These are phyloP conservation scores for Lactarius vividus DNA, from an alignment of 768 basidiomycete genomes.

Conservation along the genomic window DNA sequence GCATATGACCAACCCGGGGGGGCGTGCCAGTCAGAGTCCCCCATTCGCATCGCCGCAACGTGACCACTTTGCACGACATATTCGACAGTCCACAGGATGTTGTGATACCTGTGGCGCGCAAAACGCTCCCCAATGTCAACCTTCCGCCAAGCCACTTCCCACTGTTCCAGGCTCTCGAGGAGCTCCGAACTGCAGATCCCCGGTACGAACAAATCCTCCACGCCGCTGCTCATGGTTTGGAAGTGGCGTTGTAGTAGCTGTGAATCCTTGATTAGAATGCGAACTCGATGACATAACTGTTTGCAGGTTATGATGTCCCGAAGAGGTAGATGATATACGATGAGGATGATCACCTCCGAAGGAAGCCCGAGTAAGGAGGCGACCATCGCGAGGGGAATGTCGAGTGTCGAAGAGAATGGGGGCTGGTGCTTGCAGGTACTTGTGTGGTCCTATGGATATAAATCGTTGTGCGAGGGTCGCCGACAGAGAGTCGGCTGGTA, in stretches of 20 bases:
- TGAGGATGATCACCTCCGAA: slow-evolving; percentile 13
- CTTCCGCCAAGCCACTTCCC: slow-evolving; percentile 22
- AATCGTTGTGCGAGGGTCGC: neutral
- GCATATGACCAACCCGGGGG: slow-evolving; percentile 24
- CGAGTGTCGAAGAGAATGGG: neutral
- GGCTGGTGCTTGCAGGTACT: neutral
- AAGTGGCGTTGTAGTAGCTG: slow-evolving; percentile 19
- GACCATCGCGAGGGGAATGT: slow-evolving; percentile 5
- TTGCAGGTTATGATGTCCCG: slow-evolving; percentile 16
- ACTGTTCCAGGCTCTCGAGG: slow-evolving; percentile 10
- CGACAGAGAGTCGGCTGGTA: neutral
- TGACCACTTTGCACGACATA: slow-evolving; percentile 19
- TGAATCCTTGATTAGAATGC: slow-evolving; percentile 9
- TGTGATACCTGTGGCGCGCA: slow-evolving; percentile 21
- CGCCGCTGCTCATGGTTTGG: slow-evolving; percentile 16
- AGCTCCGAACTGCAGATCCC: slow-evolving; percentile 17
- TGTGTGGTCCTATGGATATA: neutral
- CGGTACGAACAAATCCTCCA: slow-evolving; percentile 17
- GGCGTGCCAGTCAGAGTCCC: slow-evolving; percentile 21
- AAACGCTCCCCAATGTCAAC: slow-evolving; percentile 23
- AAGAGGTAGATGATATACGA: slow-evolving; percentile 14
- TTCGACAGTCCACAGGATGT: slow-evolving; percentile 22
- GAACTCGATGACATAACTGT: slow-evolving; percentile 12
- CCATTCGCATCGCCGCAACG: slow-evolving; percentile 21
- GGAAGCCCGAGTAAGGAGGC: slow-evolving; percentile 9